Percentiles rank a stretch among this genome's conserved stretches.
phyloP scores from a whole-genome alignment of 2,329 filamentous ascomycete species.

The Sclerotinia sclerotiorum region DNA sequence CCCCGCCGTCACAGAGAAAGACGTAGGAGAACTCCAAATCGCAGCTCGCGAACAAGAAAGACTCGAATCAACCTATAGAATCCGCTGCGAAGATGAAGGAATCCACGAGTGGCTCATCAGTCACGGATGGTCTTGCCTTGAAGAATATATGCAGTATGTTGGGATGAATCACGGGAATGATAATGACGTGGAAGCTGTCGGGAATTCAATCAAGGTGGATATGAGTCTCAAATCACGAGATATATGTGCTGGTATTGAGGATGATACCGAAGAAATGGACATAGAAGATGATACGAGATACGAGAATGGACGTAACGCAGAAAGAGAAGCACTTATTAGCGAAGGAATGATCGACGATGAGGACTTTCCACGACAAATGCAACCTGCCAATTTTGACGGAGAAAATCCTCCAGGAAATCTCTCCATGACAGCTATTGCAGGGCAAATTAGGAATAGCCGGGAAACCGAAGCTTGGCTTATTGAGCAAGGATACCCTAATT shows the following conservation, averaged over 20 bases:
- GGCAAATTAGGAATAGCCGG: constrained; percentile 14
- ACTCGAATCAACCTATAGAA: background rate
- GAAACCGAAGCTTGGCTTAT: background rate
- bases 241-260: background rate
- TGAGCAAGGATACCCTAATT: background rate
- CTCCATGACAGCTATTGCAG: constrained; percentile 44
- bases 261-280: too few relatives aligned
- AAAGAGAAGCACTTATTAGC: background rate
- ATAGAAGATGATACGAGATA: background rate
- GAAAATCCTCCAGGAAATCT: constrained; percentile 43
- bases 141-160: background rate
- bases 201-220: background rate
- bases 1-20: fast-evolving
- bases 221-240: background rate
- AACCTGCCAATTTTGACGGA: constrained; percentile 38
- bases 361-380: background rate
- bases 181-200: background rate
- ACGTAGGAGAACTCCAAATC: background rate
- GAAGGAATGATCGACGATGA: background rate
- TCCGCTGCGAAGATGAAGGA: background rate
- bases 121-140: background rate
- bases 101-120: constrained; percentile 2
- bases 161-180: background rate
- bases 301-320: background rate
- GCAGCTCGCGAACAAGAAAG: background rate